Conservation (phyloP, 768 basidiomycete genomes). For the Ephemerocybe angulata region DNA sequence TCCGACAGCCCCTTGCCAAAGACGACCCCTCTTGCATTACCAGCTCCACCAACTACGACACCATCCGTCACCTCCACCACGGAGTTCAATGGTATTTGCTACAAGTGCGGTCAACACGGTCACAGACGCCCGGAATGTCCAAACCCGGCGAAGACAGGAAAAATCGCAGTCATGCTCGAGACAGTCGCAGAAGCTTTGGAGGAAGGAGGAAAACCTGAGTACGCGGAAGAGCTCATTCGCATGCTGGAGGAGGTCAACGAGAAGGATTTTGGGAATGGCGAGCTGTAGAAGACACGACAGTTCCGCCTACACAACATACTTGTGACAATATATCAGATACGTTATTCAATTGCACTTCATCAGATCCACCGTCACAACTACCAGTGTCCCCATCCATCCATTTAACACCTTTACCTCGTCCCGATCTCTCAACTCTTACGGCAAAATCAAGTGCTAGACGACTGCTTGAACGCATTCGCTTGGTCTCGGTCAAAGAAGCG, state of each 20-base stretch:
- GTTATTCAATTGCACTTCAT: not conserved
- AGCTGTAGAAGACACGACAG: not conserved
- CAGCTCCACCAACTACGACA: too few relatives aligned
- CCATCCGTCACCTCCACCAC: too few relatives aligned
- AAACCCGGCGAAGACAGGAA: not conserved
- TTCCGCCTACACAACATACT: not conserved
- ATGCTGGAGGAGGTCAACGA: not conserved
- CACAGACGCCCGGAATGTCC: not conserved
- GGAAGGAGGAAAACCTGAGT: not conserved
- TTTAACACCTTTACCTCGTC: not conserved
- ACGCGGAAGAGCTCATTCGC: not conserved
- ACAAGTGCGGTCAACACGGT: not conserved
- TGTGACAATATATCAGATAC: not conserved
- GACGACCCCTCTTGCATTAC: too few relatives aligned
- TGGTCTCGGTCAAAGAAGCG: not conserved
- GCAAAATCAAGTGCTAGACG: not conserved
- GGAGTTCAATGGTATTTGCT: not conserved
- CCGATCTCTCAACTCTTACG: not conserved
- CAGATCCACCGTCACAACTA: not conserved
- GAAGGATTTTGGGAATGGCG: not conserved
- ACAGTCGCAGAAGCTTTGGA: not conserved
- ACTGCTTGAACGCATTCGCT: not conserved
- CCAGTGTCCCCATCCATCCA: not conserved
- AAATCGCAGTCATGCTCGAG: not conserved
- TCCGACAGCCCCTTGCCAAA: too few relatives aligned